Evolutionary conservation across 2,329 filamentous ascomycete genomes (phyloP).

Genomic region (Dactylella cylindrospora): DNA sequence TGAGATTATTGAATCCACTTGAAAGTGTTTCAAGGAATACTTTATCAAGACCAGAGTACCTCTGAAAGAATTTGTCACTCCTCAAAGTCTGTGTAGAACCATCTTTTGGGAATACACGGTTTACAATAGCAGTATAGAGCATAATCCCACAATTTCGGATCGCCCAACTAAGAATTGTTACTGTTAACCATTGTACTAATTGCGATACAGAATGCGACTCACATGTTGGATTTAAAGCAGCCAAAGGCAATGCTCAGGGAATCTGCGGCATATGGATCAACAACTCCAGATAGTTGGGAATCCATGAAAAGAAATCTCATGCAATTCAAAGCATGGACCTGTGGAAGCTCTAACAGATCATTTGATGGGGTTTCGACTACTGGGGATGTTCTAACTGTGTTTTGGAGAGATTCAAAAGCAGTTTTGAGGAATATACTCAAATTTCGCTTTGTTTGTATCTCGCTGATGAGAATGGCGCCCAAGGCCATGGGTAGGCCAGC

Average conservation of each 20-base stretch:
- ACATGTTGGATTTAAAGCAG: slow-evolving; percentile 76
- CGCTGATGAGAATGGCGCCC: slow-evolving; percentile 69
- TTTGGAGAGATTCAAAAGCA: slow-evolving; percentile 36
- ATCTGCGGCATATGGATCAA: slow-evolving; percentile 71
- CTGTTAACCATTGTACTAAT: neutral
- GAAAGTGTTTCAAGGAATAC: slow-evolving; percentile 25
- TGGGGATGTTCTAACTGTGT: slow-evolving; percentile 49
- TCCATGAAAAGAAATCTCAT: slow-evolving; percentile 89
- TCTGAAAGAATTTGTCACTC: slow-evolving; percentile 23
- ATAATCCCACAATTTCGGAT: slow-evolving; percentile 92
- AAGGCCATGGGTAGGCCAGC: slow-evolving; percentile 88
- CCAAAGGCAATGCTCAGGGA: slow-evolving; percentile 77
- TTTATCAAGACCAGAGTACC: slow-evolving; percentile 15
- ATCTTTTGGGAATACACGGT: slow-evolving; percentile 62
- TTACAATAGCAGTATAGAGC: slow-evolving; percentile 81
- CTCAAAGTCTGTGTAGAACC: slow-evolving; percentile 17
- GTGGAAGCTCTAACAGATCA: slow-evolving; percentile 67
- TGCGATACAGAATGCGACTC: slow-evolving; percentile 50
- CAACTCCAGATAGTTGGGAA: slow-evolving; percentile 70
- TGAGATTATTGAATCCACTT: slow-evolving; percentile 22
- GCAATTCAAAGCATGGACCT: slow-evolving; percentile 94
- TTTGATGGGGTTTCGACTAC: slow-evolving; percentile 45
- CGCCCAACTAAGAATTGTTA: slow-evolving; percentile 63
- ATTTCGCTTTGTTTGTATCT: slow-evolving; percentile 55
- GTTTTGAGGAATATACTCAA: slow-evolving; percentile 5